These are phyloP conservation scores for Phyllosticta citribraziliensis DNA, from an alignment of 2,329 filamentous ascomycete genomes.

Conservation along the genomic window DNA sequence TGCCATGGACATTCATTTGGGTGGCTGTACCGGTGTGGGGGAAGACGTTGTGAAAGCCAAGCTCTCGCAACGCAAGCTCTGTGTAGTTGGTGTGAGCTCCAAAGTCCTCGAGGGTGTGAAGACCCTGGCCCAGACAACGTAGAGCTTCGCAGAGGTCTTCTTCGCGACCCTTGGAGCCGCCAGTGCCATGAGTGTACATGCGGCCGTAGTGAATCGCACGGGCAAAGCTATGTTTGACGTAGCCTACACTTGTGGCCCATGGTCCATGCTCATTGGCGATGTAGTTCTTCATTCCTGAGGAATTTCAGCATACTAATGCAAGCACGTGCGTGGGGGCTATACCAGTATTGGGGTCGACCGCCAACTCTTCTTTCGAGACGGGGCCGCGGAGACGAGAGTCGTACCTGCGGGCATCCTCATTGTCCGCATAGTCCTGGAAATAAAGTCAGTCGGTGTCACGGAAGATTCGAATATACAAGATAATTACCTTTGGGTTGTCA, in stretches of 20 bases:
- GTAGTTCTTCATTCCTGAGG: conserved; percentile 92
- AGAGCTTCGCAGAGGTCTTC: conserved; percentile 40
- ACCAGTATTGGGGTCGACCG: conserved; percentile 35
- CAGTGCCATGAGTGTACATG: conserved; percentile 35
- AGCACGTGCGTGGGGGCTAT: not conserved
- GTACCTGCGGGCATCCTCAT: conserved; percentile 70
- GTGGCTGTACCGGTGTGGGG: conserved; percentile 40
- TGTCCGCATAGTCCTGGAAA: conserved; percentile 43
- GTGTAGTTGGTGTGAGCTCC: conserved; percentile 47
- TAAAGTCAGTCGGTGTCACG: not conserved
- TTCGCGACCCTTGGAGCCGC: conserved; percentile 31
- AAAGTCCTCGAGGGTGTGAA: conserved; percentile 46
- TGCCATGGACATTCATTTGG: conserved; percentile 36
- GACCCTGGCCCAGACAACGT: conserved; percentile 41
- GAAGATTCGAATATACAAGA: not conserved
- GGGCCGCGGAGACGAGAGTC: conserved; percentile 76
- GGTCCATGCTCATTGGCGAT: conserved; percentile 81
- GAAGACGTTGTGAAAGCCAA: conserved; percentile 44
- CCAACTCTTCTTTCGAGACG: conserved; percentile 43
- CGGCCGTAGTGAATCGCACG: conserved; percentile 40
- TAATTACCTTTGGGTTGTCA: conserved; percentile 32
- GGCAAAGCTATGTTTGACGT: conserved; percentile 48
- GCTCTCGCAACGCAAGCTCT: conserved; percentile 42
- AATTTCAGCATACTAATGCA: not conserved
- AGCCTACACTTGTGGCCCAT: conserved; percentile 86